These are phyloP conservation scores for Leccinum griseonigrum DNA, from an alignment of 1,284 basidiomycete genomes.

Conservation along the genomic window DNA sequence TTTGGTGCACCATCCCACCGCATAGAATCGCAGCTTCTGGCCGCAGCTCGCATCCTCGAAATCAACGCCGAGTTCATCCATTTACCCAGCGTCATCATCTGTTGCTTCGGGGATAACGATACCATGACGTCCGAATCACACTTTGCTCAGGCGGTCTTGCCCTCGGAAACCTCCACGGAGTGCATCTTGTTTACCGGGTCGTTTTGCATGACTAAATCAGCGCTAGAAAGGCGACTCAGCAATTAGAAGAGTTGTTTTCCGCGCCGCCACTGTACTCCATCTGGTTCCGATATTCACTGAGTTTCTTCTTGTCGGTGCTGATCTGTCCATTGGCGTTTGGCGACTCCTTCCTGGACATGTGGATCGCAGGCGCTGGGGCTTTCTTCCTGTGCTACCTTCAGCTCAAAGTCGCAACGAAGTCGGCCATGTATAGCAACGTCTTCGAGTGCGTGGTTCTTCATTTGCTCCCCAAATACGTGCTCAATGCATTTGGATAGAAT, in stretches of 20 bases:
- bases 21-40: slow-evolving; percentile 64
- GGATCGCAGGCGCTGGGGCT: slow-evolving; percentile 69
- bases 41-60: slow-evolving; percentile 79
- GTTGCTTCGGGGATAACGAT: slow-evolving; percentile 78
- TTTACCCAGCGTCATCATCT: slow-evolving; percentile 78
- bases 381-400: slow-evolving; percentile 68
- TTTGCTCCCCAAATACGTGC: slow-evolving; percentile 4
- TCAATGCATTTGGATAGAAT: slow-evolving; percentile 50
- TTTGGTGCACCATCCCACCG: slow-evolving; percentile 74
- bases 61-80: slow-evolving; percentile 82
- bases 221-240: slow-evolving; percentile 62
- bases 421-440: slow-evolving; percentile 79
- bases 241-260: slow-evolving; percentile 48
- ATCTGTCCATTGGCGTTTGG: slow-evolving; percentile 85
- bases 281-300: slow-evolving; percentile 59
- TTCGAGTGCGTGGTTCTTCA: slow-evolving; percentile 67
- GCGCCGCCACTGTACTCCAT: slow-evolving; percentile 60
- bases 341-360: slow-evolving; percentile 82
- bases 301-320: slow-evolving; percentile 67
- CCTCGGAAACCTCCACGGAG: slow-evolving; percentile 73
- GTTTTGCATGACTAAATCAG: slow-evolving; percentile 86
- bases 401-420: slow-evolving; percentile 68
- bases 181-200: slow-evolving; percentile 72
- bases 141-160: slow-evolving; percentile 72
- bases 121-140: slow-evolving; percentile 78